These are phyloP conservation scores for Penicillium corylophilum DNA, from an alignment of 2,329 filamentous ascomycete species.

Conservation along the genomic window DNA sequence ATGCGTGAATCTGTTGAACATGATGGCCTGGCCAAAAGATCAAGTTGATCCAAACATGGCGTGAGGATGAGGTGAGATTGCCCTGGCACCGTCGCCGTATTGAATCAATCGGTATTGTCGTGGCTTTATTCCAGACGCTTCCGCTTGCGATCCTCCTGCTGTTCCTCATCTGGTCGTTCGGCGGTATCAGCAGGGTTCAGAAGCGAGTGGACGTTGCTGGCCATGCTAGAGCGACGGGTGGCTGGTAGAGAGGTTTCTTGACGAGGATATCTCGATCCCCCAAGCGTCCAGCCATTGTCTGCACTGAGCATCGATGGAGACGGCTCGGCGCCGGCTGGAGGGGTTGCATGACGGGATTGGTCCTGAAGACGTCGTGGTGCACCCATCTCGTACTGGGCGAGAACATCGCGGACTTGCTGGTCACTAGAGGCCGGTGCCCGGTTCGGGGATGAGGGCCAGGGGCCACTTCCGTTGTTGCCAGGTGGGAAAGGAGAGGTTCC, in stretches of 20 bases:
- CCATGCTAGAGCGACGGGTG: constrained; percentile 69
- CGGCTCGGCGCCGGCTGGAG: constrained; percentile 51
- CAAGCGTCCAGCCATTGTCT: constrained; percentile 58
- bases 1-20: constrained; percentile 1
- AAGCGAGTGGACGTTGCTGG: constrained; percentile 66
- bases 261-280: constrained; percentile 44
- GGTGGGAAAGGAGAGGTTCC: constrained; percentile 66
- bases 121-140: constrained; percentile 52
- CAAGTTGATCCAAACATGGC: background rate
- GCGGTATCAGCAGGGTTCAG: constrained; percentile 68
- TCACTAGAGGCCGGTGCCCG: constrained; percentile 53
- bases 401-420: constrained; percentile 61
- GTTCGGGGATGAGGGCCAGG: constrained; percentile 68
- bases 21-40: background rate
- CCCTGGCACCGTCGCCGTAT: background rate
- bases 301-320: constrained; percentile 50
- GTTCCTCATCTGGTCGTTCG: constrained; percentile 64
- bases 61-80: background rate
- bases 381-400: constrained; percentile 66
- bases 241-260: constrained; percentile 52
- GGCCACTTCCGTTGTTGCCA: constrained; percentile 62
- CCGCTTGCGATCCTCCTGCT: constrained; percentile 62
- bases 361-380: constrained; percentile 50
- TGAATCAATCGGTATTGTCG: background rate
- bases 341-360: constrained; percentile 54